These are phyloP conservation scores for Cercospora sojina DNA, from an alignment of 2,329 filamentous ascomycete species.

Conservation along the genomic window DNA sequence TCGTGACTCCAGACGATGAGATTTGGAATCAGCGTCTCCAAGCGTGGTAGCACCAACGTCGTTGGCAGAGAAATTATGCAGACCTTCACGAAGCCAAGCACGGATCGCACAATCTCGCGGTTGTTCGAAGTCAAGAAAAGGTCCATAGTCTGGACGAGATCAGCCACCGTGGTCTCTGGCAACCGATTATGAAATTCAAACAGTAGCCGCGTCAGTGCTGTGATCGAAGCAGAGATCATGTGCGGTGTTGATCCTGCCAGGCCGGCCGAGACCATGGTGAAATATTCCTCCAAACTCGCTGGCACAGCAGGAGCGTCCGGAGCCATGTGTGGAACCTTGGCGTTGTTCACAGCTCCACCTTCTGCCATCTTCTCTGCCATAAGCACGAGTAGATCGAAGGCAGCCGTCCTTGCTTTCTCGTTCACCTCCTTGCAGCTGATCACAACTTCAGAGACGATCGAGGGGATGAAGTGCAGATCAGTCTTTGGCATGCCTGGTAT, in stretches of 20 bases:
- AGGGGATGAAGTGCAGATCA: conserved; percentile 89
- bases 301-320: conserved; percentile 69
- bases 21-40: conserved; percentile 78
- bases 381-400: conserved; percentile 84
- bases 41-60: conserved; percentile 73
- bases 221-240: conserved; percentile 98
- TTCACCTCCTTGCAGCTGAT: conserved; percentile 98
- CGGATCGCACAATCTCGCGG: conserved; percentile 91
- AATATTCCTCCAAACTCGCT: conserved; percentile 88
- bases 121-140: conserved; percentile 96
- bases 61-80: conserved; percentile 82
- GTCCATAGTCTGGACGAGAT: conserved; percentile 91
- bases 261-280: conserved; percentile 97
- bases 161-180: conserved; percentile 67
- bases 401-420: conserved; percentile 83
- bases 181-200: conserved; percentile 82
- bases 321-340: conserved; percentile 83
- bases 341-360: conserved; percentile 76
- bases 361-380: conserved; percentile 82
- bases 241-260: conserved; percentile 89
- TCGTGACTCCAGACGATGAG: conserved; percentile 96
- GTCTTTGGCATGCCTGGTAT: conserved; percentile 73
- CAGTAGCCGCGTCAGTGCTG: conserved; percentile 85
- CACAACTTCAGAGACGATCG: conserved; percentile 88
- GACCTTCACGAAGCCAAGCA: conserved; percentile 95